Evolutionary conservation across 2,329 filamentous ascomycete genomes (phyloP).

Genomic region (Talaromyces atroroseus): DNA sequence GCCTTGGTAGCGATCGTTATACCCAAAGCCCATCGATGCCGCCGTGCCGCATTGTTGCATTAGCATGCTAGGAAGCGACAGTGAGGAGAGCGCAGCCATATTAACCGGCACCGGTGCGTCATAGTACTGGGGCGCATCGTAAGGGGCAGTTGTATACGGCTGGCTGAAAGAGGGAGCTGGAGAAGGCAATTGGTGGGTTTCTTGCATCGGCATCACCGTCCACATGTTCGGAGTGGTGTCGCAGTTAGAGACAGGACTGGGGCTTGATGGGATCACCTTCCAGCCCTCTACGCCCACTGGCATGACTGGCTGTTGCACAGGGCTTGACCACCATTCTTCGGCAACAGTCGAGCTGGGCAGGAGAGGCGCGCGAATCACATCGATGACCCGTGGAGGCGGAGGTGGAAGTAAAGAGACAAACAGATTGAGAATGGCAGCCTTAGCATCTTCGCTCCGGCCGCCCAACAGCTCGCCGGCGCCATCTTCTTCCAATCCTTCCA

Average conservation of each 20-base stretch:
- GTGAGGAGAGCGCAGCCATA: slow-evolving; percentile 65
- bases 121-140: slow-evolving; percentile 62
- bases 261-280: slow-evolving; percentile 86
- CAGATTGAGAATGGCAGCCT: slow-evolving; percentile 74
- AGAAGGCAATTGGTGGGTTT: slow-evolving; percentile 68
- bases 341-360: slow-evolving; percentile 74
- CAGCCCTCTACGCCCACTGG: slow-evolving; percentile 74
- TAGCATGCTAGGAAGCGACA: slow-evolving; percentile 82
- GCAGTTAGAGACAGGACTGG: slow-evolving; percentile 64
- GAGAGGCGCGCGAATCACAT: slow-evolving; percentile 78
- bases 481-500: slow-evolving; percentile 95
- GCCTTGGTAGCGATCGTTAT: slow-evolving; percentile 73
- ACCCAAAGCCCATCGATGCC: slow-evolving; percentile 65
- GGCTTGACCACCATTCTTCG: slow-evolving; percentile 75
- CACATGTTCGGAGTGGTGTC: slow-evolving; percentile 71
- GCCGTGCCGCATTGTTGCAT: slow-evolving; percentile 76
- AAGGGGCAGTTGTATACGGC: slow-evolving; percentile 65
- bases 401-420: slow-evolving; percentile 81
- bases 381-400: slow-evolving; percentile 78
- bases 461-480: slow-evolving; percentile 88
- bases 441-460: slow-evolving; percentile 89
- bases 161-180: slow-evolving; percentile 76
- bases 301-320: slow-evolving; percentile 52
- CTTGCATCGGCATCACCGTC: slow-evolving; percentile 66
- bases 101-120: slow-evolving; percentile 71